phyloP scores from a whole-genome alignment of 139 green algal species.

The Chlamydomonas sphaeroides region DNA sequence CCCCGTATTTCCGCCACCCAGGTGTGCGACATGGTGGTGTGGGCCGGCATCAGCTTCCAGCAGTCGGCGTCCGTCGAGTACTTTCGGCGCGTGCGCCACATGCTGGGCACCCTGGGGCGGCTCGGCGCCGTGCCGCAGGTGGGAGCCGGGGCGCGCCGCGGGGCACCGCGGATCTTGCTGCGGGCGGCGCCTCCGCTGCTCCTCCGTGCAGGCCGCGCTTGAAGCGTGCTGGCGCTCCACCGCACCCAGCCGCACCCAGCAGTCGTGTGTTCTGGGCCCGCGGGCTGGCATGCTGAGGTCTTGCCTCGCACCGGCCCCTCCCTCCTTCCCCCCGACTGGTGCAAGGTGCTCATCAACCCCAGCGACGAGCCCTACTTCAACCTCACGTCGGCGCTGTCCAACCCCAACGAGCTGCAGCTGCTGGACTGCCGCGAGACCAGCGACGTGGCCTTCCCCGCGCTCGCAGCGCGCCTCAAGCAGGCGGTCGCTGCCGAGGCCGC shows the following conservation, averaged over 20 bases:
- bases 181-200: too few relatives aligned
- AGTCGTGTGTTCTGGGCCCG: too few relatives aligned
- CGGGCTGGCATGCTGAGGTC: too few relatives aligned
- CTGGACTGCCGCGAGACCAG: slow-evolving; percentile 70
- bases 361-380: slow-evolving; percentile 88
- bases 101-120: slow-evolving; percentile 35
- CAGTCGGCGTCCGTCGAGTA: slow-evolving; percentile 88
- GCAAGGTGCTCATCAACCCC: slow-evolving; percentile 89
- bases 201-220: too few relatives aligned
- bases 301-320: too few relatives aligned
- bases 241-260: too few relatives aligned
- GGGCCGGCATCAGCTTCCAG: slow-evolving; percentile 94
- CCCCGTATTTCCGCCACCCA: neutral
- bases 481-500: neutral
- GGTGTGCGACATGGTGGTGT: slow-evolving; percentile 82
- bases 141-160: too few relatives aligned
- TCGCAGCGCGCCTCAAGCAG: slow-evolving; percentile 47
- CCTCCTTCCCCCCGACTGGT: too few relatives aligned
- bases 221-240: too few relatives aligned
- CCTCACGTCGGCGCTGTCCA: slow-evolving; percentile 74
- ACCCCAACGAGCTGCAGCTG: slow-evolving; percentile 69
- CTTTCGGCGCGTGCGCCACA: slow-evolving; percentile 78
- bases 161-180: too few relatives aligned
- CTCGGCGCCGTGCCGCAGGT: slow-evolving; percentile 46
- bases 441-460: slow-evolving; percentile 69